Evolutionary conservation across 202 grass and related monocot species (phyloP), one percentile per base, ranked within the genome.

Genomic region (Saccharum hybrid): DNA sequence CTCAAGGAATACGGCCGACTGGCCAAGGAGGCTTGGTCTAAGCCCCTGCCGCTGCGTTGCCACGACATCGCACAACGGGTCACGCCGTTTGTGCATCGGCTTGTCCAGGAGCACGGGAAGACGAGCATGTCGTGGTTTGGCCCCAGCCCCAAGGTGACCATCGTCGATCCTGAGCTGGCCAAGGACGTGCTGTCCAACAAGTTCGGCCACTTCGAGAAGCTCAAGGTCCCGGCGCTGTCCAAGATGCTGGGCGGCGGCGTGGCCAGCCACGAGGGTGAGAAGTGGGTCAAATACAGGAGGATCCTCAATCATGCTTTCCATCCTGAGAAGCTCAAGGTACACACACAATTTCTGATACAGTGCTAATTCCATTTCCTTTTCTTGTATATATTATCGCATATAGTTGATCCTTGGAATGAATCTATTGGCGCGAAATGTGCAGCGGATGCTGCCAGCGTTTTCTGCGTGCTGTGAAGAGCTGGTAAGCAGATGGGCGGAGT

Each of bases 1-100:
- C 37, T 91, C 9, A 87, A 68, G 78, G 83, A 85, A 30, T 74
- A 52, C 63, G 22, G 34, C 64, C 80, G 86, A 21, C 78, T 89
- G 49, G 72, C 76, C 45, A 71, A 42, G 64, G 88, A 83, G 83
- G 90, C 86, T 11, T 57, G 78, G 68, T 48, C 88, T 14, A 87
- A 76, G 78, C 86, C 90, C 75, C 51, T 96, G 86, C 83, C 88
- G 19, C 23, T 96, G 38, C 16, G 80, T 0, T 93, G 90, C 48
- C 94, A 96, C 39, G 78, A 92, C 74, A 97, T 89, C 69, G 10
- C 56, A 7, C 81, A 75, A 8, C 94, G 88, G 0, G 80, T 97
- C 19, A 2, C 8, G 3, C 91, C 91, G 2, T 82, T 90, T 13
- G 37, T 88, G 19, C n/a, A 94, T 39, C 71, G 49, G 48, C 22